Conservation (phyloP, 768 basidiomycete species). For the Kockovaella imperatae region DNA sequence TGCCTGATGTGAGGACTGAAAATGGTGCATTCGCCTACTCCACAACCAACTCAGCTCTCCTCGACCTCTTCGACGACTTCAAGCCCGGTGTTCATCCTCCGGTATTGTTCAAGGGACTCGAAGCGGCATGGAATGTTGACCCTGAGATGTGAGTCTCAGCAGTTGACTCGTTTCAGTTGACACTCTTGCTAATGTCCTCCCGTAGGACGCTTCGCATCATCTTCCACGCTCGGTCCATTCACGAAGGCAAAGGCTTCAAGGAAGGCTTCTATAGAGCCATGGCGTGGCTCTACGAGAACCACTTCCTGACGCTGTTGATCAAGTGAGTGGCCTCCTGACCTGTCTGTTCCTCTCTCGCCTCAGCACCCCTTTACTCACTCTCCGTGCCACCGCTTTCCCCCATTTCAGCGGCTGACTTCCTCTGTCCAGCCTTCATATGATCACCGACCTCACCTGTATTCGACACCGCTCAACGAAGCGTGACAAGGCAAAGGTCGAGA, state of each 20-base stretch:
- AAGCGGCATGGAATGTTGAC: constrained; percentile 56
- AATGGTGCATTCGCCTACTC: constrained; percentile 15
- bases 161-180: not conserved
- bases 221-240: constrained; percentile 62
- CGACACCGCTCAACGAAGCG: constrained; percentile 25
- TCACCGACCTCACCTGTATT: constrained; percentile 52
- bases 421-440: constrained; percentile 47
- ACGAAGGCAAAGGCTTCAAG: constrained; percentile 56
- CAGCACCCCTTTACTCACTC: not conserved
- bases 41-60: constrained; percentile 10
- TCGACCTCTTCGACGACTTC: constrained; percentile 21
- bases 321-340: constrained; percentile 44
- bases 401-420: not conserved
- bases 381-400: not conserved
- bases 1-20: constrained; percentile 13
- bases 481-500: constrained; percentile 6
- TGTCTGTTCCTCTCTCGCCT: not conserved
- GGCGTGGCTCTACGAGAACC: constrained; percentile 62
- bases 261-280: constrained; percentile 57
- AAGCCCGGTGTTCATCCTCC: constrained; percentile 3
- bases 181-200: not conserved
- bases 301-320: constrained; percentile 61
- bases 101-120: constrained; percentile 42
- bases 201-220: constrained; percentile 57
- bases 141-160: constrained; percentile 35